Conservation (phyloP, 2,329 filamentous ascomycete genomes). For the Bisporella sp. region DNA sequence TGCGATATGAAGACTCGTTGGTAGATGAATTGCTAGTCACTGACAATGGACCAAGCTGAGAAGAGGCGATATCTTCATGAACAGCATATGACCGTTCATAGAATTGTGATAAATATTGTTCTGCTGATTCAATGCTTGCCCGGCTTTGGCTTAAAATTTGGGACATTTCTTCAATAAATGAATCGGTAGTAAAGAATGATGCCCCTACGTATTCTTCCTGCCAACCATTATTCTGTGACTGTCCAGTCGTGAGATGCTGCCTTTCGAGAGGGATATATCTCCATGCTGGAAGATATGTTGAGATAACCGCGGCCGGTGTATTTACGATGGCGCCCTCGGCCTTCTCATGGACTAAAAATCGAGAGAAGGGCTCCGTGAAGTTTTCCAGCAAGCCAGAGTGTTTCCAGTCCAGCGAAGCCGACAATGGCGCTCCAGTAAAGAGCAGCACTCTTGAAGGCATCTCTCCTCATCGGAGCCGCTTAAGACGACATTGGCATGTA, state of each 20-base stretch:
- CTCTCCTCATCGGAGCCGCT: not conserved
- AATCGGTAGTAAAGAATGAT: conserved; percentile 40
- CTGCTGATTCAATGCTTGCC: conserved; percentile 13
- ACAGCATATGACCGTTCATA: conserved; percentile 71
- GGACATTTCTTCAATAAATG: conserved; percentile 14
- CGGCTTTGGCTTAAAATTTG: conserved; percentile 6
- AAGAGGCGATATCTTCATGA: conserved; percentile 59
- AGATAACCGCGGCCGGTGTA: conserved; percentile 3
- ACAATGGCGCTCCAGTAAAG: conserved; percentile 42
- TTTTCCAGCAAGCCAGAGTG: conserved; percentile 40
- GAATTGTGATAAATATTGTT: conserved; percentile 52
- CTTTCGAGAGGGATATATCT: conserved; percentile 44
- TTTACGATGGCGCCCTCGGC: not conserved
- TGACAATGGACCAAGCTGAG: conserved; percentile 39
- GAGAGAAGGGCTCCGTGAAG: conserved; percentile 35
- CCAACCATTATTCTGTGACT: conserved; percentile 40
- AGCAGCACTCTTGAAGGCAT: conserved; percentile 6
- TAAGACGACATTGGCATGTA: no score
- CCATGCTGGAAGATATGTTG: conserved; percentile 32
- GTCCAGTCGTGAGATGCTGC: conserved; percentile 41
- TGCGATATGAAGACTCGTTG: conserved; percentile 28
- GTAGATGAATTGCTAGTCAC: conserved; percentile 16
- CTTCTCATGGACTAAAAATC: conserved; percentile 28
- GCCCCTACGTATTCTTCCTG: conserved; percentile 25
- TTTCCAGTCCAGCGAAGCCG: conserved; percentile 46